phyloP scores from a whole-genome alignment of 306 rosid species.

The Trichosanthes truncata region DNA sequence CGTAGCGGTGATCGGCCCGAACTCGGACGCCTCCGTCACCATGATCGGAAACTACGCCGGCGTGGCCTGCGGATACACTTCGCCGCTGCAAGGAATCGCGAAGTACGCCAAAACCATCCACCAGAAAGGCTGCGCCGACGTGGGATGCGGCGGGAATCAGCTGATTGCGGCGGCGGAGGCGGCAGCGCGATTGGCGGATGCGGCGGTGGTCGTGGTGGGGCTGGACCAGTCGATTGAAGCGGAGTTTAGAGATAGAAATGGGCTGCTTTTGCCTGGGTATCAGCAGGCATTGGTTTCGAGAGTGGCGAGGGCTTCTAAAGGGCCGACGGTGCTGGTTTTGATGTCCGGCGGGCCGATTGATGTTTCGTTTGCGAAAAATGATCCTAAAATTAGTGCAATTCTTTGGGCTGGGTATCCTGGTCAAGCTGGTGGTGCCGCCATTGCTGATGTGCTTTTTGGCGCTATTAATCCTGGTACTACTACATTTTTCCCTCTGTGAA shows the following conservation, averaged over 20 bases:
- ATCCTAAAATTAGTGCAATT: constrained; percentile 54
- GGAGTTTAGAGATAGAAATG: constrained; percentile 44
- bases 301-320: constrained; percentile 48
- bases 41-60: constrained; percentile 96
- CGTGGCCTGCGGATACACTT: constrained; percentile 70
- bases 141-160: constrained; percentile 35
- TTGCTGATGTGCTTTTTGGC: constrained; percentile 74
- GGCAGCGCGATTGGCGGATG: constrained; percentile 51
- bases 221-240: constrained; percentile 85
- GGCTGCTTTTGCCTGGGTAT: constrained; percentile 54
- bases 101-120: constrained; percentile 55
- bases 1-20: constrained; percentile 84
- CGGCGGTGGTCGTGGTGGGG: constrained; percentile 69
- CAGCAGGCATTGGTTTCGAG: constrained; percentile 62
- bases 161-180: constrained; percentile 42
- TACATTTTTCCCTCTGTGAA: neutral
- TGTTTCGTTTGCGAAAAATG: constrained; percentile 51
- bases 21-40: constrained; percentile 64
- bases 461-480: constrained; percentile 51
- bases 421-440: constrained; percentile 84
- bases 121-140: constrained; percentile 45
- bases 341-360: constrained; percentile 91
- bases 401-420: constrained; percentile 93
- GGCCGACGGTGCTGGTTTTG: constrained; percentile 66
- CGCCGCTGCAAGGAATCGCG: constrained; percentile 70